These are phyloP conservation scores for Ceratocystis eucalypticola DNA, from an alignment of 2,329 filamentous ascomycete species.

Conservation along the genomic window DNA sequence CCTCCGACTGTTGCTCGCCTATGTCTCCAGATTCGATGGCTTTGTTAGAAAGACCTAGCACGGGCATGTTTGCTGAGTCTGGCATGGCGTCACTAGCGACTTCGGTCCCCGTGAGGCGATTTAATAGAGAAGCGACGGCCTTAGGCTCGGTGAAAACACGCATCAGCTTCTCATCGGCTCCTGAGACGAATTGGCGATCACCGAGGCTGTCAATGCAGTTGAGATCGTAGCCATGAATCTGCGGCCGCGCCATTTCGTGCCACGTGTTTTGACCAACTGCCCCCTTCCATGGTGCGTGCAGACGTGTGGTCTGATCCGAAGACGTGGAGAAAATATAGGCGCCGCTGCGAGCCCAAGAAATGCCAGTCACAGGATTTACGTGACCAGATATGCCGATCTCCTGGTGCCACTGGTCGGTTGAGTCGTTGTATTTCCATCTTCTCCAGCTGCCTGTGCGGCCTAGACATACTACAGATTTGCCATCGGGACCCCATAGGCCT, in stretches of 20 bases:
- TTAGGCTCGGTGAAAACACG: conserved; percentile 86
- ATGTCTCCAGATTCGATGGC: conserved; percentile 51
- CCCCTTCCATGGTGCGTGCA: conserved; percentile 67
- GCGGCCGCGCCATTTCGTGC: conserved; percentile 91
- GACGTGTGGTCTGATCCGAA: conserved; percentile 80
- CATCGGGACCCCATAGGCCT: conserved; percentile 71
- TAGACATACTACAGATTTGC: conserved; percentile 61
- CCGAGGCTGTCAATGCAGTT: conserved; percentile 79
- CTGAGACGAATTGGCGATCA: conserved; percentile 69
- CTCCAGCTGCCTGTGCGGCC: conserved; percentile 91
- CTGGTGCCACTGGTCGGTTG: conserved; percentile 59
- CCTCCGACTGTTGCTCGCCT: conserved; percentile 27
- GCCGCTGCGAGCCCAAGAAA: conserved; percentile 73
- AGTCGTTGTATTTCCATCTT: conserved; percentile 55
- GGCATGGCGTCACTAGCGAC: conserved; percentile 41
- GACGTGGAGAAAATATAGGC: conserved; percentile 79
- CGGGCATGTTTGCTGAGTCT: conserved; percentile 87
- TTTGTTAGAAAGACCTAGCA: conserved; percentile 92
- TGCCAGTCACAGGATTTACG: conserved; percentile 62
- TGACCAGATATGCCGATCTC: conserved; percentile 71
- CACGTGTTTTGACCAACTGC: conserved; percentile 42
- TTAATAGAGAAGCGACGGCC: conserved; percentile 62
- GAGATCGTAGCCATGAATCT: conserved; percentile 95
- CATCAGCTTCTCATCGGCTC: conserved; percentile 95
- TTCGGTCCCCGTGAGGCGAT: conserved; percentile 44